Evolutionary conservation across 1,284 basidiomycete species (phyloP), one percentile per base, ranked within the genome.

Genomic region (Austropuccinia psidii): DNA sequence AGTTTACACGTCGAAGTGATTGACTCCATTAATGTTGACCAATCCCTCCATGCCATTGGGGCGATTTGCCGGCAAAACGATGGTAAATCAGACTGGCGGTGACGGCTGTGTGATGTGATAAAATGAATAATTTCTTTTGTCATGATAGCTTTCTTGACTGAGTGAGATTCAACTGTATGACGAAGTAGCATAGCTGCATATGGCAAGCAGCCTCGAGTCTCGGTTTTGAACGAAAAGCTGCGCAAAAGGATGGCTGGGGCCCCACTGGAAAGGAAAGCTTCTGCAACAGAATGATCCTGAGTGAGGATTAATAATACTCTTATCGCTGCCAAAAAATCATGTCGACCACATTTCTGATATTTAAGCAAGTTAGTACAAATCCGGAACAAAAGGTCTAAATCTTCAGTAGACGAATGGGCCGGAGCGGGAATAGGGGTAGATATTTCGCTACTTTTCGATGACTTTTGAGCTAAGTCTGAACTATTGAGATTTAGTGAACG

Each of bases 181-280:
- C 96, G 89, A 21, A 97, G 83, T 73, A 98, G 89, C 78, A 91
- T 90, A 24, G 89, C 87, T 58, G 93, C 86, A 80, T 93, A 90
- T 0, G 90, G 87, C 73, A 93, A 90, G 76, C 89, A 90, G 33
- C 89, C 87, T 47, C 84, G n/a, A 41, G 60, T 60, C 29, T 75
- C 67, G 17, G 70, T 64, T 33, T 70, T 75, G 66, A 62, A 73
- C 7, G 69, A 73, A n/a, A 73, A 73, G 27, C 68, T 72, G 21
- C 68, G 55, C 5, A 72, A 49, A 0, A 81, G 75, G 33, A 80
- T 75, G 29, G 76, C 49, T 29, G 69, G 75, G 15, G 80, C 60
- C 31, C 77, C 77, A n/a, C 76, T 76, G 21, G 74, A 65, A 60
- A 73, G 50, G 29, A 73, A 73, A 39, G 60, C 57, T 52, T 73